Evolutionary conservation across 2,329 filamentous ascomycete genomes (phyloP), one percentile per base, ranked within the genome.

Genomic region (Cryoendolithus antarcticus): DNA sequence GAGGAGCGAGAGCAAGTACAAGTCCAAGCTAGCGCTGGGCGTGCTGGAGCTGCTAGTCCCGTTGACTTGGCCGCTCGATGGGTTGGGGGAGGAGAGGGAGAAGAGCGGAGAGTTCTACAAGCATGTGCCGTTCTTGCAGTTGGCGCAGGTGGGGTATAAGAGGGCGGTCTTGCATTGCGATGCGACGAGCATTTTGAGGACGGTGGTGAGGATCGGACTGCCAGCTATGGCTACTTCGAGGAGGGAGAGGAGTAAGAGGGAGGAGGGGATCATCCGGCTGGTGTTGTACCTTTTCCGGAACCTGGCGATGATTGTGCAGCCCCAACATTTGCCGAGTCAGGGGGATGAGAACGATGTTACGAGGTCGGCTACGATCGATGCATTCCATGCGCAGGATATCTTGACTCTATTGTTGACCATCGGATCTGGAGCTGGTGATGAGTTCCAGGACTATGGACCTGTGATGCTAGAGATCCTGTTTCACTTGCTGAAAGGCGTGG

Each of bases 41-140:
- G 93, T 86, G 61, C 67, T 94, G 61, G 89, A 98, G 63, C 67
- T 98, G 35, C 72, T 96, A 55, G 85, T 93, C 1, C 86, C 88
- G 4, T 65, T 98, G 54, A 98, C 91, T 11, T 96, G 89, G 89
- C 89, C 91, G 0, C 71, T 94, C 54, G 85, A 94, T 45, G 38
- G 37, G 21, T 4, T 19, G 10, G 75, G 77, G 49, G 77, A 88
- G 43, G 70, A 75, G 45, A 77, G 82, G 42, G 75, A 82, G 54
- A 89, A 91, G 74, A 96, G 86, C 3, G 69, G 86, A 51, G 96
- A 98, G 57, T 86, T 96, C 59, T 82, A 94, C 58, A 77, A 86
- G 41, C 91, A 98, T 62, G 75, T 88, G 31, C 86, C 91, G 1
- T 91, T 91, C 40, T 71, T 98, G 12, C 82, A 91, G 59, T 74